Conservation (phyloP, 352 stramenopile genomes). For the Pythium aristosporum region DNA sequence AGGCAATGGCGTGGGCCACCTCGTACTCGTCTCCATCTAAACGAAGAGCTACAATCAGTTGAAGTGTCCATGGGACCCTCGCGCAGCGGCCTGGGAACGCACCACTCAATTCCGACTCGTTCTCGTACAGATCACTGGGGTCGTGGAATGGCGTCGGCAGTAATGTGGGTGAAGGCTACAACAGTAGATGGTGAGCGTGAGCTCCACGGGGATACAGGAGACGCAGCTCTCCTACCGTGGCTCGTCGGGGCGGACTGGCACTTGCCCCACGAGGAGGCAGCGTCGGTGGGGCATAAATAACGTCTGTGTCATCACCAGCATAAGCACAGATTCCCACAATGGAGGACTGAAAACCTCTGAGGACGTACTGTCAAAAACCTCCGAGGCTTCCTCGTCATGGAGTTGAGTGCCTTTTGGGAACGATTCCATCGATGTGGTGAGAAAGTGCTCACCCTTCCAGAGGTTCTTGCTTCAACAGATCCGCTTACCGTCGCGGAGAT, state of each 20-base stretch:
- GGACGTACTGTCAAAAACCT: slow-evolving; percentile 69
- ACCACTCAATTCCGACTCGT: slow-evolving; percentile 47
- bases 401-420: slow-evolving; percentile 40
- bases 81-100: not conserved
- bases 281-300: slow-evolving; percentile 53
- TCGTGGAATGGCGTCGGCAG: not conserved
- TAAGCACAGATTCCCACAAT: not conserved
- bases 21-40: slow-evolving; percentile 7
- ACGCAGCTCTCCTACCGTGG: not conserved
- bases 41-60: not conserved
- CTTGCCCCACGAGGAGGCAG: not conserved
- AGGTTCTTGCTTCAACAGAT: slow-evolving; percentile 2
- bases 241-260: not conserved
- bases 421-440: slow-evolving; percentile 4
- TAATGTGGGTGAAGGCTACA: slow-evolving; percentile 1
- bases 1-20: not conserved
- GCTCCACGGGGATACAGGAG: not conserved
- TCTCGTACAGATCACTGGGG: slow-evolving; percentile 31
- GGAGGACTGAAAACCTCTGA: not conserved
- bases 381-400: slow-evolving; percentile 51
- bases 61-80: not conserved
- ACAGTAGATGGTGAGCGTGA: not conserved
- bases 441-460: not conserved
- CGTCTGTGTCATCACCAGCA: slow-evolving; percentile 28
- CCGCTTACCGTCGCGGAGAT: slow-evolving; percentile 21